A percentile compares a stretch with the other conserved stretches of the same genome.
Conservation (phyloP, 352 stramenopile species). For the Thraustochytrium striatum region DNA sequence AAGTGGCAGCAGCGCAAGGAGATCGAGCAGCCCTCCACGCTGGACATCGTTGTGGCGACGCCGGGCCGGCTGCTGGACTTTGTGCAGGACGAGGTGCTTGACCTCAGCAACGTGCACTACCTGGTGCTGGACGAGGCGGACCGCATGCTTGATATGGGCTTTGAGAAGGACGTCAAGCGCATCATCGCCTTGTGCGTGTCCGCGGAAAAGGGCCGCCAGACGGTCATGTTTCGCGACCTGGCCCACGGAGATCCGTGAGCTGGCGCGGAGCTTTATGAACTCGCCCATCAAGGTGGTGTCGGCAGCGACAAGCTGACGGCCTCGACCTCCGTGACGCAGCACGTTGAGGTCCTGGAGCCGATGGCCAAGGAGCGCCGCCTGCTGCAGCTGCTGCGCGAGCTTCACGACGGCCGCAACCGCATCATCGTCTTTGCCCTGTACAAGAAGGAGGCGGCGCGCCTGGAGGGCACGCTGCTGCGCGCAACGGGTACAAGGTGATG, state of each 20-base stretch:
- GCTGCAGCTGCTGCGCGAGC: constrained; percentile 71
- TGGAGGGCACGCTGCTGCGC: constrained; percentile 85
- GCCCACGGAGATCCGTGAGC: constrained; percentile 93
- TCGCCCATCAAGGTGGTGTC: constrained; percentile 91
- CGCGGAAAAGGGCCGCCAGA: constrained; percentile 71
- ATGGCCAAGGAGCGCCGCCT: constrained; percentile 61
- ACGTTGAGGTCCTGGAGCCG: constrained; percentile 69
- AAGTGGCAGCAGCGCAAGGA: constrained; percentile 79
- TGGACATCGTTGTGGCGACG: constrained; percentile 86
- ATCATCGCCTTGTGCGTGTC: constrained; percentile 79
- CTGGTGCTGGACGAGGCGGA: constrained; percentile 88
- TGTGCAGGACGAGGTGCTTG: constrained; percentile 76
- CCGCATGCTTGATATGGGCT: constrained; percentile 90
- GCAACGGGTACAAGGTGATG: constrained; percentile 78
- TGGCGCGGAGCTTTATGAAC: constrained; percentile 93
- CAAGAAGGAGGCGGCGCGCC: constrained; percentile 95
- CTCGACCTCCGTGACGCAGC: constrained; percentile 96
- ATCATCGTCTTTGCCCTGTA: constrained; percentile 96
- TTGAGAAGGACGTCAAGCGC: constrained; percentile 60
- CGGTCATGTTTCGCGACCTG: constrained; percentile 98
- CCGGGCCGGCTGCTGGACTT: constrained; percentile 85
- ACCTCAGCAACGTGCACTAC: constrained; percentile 78
- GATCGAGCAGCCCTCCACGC: constrained; percentile 65
- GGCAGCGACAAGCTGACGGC: constrained; percentile 90
- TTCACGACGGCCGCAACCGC: constrained; percentile 70